A percentile compares a stretch with the other conserved stretches of the same genome.
phyloP scores from a whole-genome alignment of 2,329 filamentous ascomycete genomes.

The Fusarium buxicola region DNA sequence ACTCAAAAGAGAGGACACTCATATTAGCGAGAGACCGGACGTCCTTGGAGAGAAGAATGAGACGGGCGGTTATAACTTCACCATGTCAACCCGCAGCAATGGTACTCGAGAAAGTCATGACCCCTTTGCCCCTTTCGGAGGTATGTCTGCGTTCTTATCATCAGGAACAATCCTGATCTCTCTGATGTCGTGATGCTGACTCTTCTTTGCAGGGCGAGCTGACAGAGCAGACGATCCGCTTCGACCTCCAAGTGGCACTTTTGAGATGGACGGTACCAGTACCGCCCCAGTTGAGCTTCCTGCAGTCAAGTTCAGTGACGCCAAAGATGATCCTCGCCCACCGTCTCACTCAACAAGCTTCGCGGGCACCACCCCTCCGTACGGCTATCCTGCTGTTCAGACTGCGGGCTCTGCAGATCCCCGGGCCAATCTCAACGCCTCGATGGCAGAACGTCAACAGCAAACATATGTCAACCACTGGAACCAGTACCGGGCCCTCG shows the following conservation, averaged over 20 bases:
- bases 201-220: slow-evolving; percentile 47
- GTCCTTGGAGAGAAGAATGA: slow-evolving; percentile 46
- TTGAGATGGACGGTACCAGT: slow-evolving; percentile 54
- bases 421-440: slow-evolving; percentile 50
- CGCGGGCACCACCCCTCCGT: slow-evolving; percentile 6
- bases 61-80: slow-evolving; percentile 29
- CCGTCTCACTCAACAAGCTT: slow-evolving; percentile 14
- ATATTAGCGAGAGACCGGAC: slow-evolving; percentile 27
- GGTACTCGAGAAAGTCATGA: slow-evolving; percentile 46
- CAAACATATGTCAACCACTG: slow-evolving; percentile 53
- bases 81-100: slow-evolving; percentile 44
- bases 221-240: slow-evolving; percentile 48
- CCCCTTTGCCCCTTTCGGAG: slow-evolving; percentile 60
- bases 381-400: slow-evolving; percentile 19
- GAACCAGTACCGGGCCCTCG: slow-evolving; percentile 49
- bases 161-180: slow-evolving; percentile 3
- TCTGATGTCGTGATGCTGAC: slow-evolving; percentile 23
- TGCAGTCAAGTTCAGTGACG: slow-evolving; percentile 34
- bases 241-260: slow-evolving; percentile 46
- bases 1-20: slow-evolving; percentile 12
- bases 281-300: slow-evolving; percentile 51
- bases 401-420: slow-evolving; percentile 45
- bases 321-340: slow-evolving; percentile 11
- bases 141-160: slow-evolving; percentile 45
- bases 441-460: slow-evolving; percentile 46